phyloP scores from a whole-genome alignment of 208 protist genomes.

The Naegleria gruberi region DNA sequence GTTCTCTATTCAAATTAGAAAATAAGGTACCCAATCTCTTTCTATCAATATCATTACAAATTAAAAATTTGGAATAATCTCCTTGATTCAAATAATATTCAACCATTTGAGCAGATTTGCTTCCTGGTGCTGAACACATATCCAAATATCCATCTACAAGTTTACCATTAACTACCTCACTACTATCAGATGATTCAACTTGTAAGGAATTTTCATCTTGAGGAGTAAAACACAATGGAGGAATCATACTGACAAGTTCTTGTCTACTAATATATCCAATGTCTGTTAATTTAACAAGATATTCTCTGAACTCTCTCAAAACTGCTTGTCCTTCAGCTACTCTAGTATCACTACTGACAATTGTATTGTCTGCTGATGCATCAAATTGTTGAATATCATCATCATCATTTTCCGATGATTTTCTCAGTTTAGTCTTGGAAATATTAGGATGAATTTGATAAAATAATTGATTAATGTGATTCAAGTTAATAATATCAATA shows the following conservation, averaged over 20 bases:
- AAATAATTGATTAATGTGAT: neutral
- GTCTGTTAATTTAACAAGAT: neutral
- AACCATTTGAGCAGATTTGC: constrained; percentile 35
- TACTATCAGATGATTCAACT: too few relatives aligned
- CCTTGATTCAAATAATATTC: neutral
- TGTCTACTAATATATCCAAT: constrained; percentile 9
- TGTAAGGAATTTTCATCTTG: too few relatives aligned
- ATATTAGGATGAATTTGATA: neutral
- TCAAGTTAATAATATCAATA: neutral
- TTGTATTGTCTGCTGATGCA: neutral
- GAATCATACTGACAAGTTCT: constrained; percentile 15
- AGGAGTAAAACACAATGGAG: constrained; percentile 2
- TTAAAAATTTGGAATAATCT: constrained; percentile 30
- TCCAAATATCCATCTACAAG: neutral
- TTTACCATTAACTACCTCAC: too few relatives aligned
- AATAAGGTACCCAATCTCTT: constrained; percentile 36
- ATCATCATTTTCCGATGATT: neutral
- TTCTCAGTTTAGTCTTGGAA: neutral
- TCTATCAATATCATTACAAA: constrained; percentile 37
- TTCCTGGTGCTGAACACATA: constrained; percentile 49
- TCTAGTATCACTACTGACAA: neutral
- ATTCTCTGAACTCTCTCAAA: neutral
- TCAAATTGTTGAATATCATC: too few relatives aligned
- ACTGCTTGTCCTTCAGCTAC: neutral
- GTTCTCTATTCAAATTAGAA: constrained; percentile 47